Conservation (phyloP, 2,329 filamentous ascomycete species). For the Beauveria asiatica region DNA sequence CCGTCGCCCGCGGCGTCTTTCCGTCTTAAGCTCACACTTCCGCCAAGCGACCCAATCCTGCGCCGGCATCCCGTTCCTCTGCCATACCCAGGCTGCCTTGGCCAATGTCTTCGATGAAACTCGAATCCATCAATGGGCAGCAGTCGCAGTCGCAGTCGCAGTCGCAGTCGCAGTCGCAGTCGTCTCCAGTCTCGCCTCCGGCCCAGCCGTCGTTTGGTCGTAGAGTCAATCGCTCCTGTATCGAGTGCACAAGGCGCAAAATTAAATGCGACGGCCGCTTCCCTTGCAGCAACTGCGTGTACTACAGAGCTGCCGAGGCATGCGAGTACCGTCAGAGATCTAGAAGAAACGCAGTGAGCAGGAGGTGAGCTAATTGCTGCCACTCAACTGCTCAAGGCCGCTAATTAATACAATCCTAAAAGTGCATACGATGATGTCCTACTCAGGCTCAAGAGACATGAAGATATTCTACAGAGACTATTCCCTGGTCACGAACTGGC, state of each 20-base stretch:
- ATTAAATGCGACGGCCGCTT: constrained; percentile 34
- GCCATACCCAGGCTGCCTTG: not conserved
- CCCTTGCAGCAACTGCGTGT: constrained; percentile 29
- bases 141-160: not conserved
- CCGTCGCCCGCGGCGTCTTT: not conserved
- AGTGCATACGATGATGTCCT: constrained; percentile 20
- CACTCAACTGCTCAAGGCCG: not conserved
- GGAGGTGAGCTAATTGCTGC: constrained; percentile 15
- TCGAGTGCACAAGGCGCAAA: constrained; percentile 21
- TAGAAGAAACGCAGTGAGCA: constrained; percentile 22
- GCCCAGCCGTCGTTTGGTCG: not conserved
- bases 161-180: not conserved
- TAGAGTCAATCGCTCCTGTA: constrained; percentile 19
- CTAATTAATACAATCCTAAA: not conserved
- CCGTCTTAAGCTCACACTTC: not conserved
- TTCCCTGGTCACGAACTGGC: constrained; percentile 15
- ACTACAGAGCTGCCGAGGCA: constrained; percentile 18
- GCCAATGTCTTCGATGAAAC: not conserved
- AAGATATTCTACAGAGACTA: constrained; percentile 16
- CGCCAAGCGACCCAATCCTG: not conserved
- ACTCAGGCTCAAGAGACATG: constrained; percentile 17
- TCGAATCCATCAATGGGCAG: not conserved
- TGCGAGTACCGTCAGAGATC: constrained; percentile 24
- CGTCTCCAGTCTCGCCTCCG: constrained; percentile 3
- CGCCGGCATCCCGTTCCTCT: not conserved